A percentile compares a stretch with the other conserved stretches of the same genome.
Evolutionary conservation across 306 rosid species (phyloP).

Genomic region (Trichosanthes cucumerina): DNA sequence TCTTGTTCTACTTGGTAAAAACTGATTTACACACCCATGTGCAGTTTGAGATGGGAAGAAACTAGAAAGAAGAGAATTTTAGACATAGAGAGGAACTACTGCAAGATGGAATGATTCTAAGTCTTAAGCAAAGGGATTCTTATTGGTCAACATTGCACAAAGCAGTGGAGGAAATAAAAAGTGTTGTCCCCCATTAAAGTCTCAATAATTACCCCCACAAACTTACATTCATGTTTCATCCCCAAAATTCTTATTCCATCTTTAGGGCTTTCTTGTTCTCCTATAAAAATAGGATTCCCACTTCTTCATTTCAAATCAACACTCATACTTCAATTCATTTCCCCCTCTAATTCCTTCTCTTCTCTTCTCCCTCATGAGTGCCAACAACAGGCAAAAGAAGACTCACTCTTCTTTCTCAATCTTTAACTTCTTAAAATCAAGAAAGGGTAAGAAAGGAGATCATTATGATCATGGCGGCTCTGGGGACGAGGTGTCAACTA

Average conservation of each 20-base stretch:
- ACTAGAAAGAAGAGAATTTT: too few species aligned
- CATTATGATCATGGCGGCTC: not conserved
- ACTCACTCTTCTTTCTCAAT: constrained; percentile 28
- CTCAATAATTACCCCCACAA: not conserved
- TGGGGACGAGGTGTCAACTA: constrained; percentile 29
- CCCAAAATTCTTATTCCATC: not conserved
- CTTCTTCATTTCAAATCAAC: not conserved
- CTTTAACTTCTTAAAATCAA: constrained; percentile 43
- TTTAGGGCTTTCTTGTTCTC: not conserved
- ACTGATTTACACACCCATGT: not conserved
- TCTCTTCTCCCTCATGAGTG: not conserved
- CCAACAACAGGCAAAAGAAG: not conserved
- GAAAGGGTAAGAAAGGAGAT: constrained; percentile 17
- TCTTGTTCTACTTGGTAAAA: too few species aligned
- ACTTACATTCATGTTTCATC: not conserved
- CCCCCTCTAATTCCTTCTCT: not conserved
- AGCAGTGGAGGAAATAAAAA: constrained; percentile 3
- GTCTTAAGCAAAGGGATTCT: not conserved
- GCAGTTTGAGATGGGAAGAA: not conserved
- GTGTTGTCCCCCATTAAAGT: not conserved
- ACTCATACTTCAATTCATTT: not conserved
- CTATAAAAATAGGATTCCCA: not conserved
- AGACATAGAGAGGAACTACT: not conserved
- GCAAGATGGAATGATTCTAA: not conserved
- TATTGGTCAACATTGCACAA: not conserved